phyloP scores from a whole-genome alignment of 805 yeast species.

The Priceomyces fermenticarens region DNA sequence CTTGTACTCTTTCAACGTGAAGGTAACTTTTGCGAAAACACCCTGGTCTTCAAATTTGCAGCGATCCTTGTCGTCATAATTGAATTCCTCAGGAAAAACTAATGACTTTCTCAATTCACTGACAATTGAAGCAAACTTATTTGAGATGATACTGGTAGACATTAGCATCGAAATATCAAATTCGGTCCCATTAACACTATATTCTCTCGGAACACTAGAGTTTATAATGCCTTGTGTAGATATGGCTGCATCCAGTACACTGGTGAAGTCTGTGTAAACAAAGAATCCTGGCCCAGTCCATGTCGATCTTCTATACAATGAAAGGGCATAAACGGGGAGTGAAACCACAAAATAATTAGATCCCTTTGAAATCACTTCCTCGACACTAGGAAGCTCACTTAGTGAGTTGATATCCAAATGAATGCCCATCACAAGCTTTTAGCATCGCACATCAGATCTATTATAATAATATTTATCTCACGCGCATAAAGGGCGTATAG shows the following conservation, averaged over 20 bases:
- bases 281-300: conserved; percentile 12
- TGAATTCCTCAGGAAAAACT: conserved; percentile 1
- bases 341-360: conserved; percentile 6
- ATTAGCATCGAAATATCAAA: conserved; percentile 6
- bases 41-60: conserved; percentile 10
- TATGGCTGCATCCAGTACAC: conserved; percentile 5
- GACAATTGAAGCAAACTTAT: conserved; percentile 3
- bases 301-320: conserved; percentile 6
- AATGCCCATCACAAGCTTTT: no score
- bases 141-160: conserved; percentile 8
- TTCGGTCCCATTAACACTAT: not conserved
- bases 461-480: no score
- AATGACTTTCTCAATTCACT: conserved; percentile 4
- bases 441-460: no score
- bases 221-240: conserved; percentile 2
- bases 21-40: conserved; percentile 7
- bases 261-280: conserved; percentile 12
- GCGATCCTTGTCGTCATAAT: conserved; percentile 6
- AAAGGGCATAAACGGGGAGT: conserved; percentile 10
- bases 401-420: conserved; percentile 3
- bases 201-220: conserved; percentile 3
- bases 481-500: no score
- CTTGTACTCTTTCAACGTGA: conserved; percentile 9
- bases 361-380: conserved; percentile 1
- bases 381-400: conserved; percentile 6